Conservation (phyloP, 1,284 basidiomycete genomes). For the Trametes polyzona region DNA sequence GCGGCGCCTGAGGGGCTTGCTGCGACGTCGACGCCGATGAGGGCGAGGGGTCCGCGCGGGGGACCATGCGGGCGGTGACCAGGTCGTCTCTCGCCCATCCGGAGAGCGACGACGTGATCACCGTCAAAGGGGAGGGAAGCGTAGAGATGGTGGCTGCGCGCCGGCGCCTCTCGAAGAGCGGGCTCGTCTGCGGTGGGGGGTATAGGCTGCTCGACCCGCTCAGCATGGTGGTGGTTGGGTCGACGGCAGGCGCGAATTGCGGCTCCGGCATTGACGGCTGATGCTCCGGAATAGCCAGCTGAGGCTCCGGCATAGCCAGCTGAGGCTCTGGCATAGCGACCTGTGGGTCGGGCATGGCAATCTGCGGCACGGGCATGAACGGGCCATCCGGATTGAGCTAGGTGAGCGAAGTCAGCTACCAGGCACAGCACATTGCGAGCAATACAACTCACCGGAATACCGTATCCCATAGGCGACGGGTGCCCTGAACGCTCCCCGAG, state of each 20-base stretch:
- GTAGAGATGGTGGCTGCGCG: conserved; percentile 29
- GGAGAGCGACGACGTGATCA: conserved; percentile 38
- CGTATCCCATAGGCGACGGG: conserved; percentile 9
- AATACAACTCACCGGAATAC: conserved; percentile 9
- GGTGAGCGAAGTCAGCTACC: background rate
- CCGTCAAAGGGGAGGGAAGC: conserved; percentile 34
- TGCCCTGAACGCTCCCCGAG: conserved; percentile 11
- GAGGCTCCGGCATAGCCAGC: background rate
- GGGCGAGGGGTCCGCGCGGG: background rate
- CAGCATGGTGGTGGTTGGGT: conserved; percentile 4
- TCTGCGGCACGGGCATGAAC: conserved; percentile 2
- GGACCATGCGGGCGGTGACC: conserved; percentile 14
- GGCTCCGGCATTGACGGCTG: conserved; percentile 16
- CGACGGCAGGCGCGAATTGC: conserved; percentile 1
- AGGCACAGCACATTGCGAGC: too few relatives aligned
- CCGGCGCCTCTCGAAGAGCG: conserved; percentile 28
- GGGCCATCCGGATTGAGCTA: conserved; percentile 4
- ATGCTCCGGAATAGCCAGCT: background rate
- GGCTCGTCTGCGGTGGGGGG: conserved; percentile 12
- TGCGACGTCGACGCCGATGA: too few relatives aligned
- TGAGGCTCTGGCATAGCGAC: conserved; percentile 14
- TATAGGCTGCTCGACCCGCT: conserved; percentile 4
- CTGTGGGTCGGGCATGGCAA: background rate
- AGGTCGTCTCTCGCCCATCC: conserved; percentile 34
- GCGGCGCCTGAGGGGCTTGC: too few relatives aligned